Evolutionary conservation across 1,284 basidiomycete genomes (phyloP), one percentile per base, ranked within the genome.

Genomic region (Ustilago lituana): DNA sequence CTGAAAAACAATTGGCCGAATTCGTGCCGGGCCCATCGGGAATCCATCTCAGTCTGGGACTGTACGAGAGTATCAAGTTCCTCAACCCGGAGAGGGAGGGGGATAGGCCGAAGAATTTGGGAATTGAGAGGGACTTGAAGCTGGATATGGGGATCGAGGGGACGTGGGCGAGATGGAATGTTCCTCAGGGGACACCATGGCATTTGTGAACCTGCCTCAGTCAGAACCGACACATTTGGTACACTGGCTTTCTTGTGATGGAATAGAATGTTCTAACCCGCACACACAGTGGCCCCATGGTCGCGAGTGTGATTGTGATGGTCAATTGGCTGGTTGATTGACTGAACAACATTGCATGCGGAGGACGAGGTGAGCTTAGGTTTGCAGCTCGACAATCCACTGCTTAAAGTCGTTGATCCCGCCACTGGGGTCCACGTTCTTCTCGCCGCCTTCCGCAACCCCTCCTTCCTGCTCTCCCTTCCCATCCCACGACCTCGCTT

Each of bases 11-110:
- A 8, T 7, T n/a, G n/a, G n/a, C n/a, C n/a, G n/a, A 22, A 1
- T 71, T 71, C 33, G 23, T 15, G 0, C 46, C 58, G 0, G 59
- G 59, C 12, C 62, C 68, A 0, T 45, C 62, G 2, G 68, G 51
- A 1, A 71, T 71, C 26, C 68, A 66, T 32, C 48, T 71, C 10
- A 55, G 48, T 17, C 17, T 71, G 17, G 63, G 68, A 0, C 32
- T 71, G 32, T 63, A 60, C 32, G 68, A 72, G 37, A 63, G 59
- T 14, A 47, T 72, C 26, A 63, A 67, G 29, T 72, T 72, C 49
- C 40, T 51, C 15, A 72, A 72, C 41, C 63, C 68, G 17, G 12
- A 33, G 0, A 43, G 33, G 19, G 44, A 48, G 3, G 31, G 35
- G 1, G 59, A 41, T 0, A 4, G 9, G 17, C 63, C 68, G 10